phyloP scores from a whole-genome alignment of 148 eudicot genomes.

The Silene conica region DNA sequence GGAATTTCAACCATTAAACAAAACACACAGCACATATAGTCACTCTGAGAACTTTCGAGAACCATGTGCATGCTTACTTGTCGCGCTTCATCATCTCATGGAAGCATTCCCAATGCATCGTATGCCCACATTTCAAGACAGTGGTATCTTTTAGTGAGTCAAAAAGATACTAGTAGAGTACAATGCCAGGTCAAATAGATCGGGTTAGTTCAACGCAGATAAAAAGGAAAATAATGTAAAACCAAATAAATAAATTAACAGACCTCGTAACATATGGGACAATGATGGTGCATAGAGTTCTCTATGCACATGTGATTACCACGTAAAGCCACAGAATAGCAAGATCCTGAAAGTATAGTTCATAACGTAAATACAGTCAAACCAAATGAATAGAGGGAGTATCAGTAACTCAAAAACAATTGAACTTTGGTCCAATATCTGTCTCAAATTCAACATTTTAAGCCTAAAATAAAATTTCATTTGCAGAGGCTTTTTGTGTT shows the following conservation, averaged over 20 bases:
- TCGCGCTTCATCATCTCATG: slow-evolving; percentile 86
- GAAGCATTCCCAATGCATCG: slow-evolving; percentile 88
- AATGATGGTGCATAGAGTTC: slow-evolving; percentile 91
- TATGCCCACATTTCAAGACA: slow-evolving; percentile 95
- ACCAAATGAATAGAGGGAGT: not conserved
- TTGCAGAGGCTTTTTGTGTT: slow-evolving; percentile 3
- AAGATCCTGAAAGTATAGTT: slow-evolving; percentile 51
- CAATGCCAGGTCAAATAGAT: slow-evolving; percentile 5
- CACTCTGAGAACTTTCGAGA: not conserved
- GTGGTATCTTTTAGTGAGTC: slow-evolving; percentile 84
- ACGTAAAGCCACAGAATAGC: slow-evolving; percentile 68
- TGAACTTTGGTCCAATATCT: not conserved
- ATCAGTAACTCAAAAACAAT: not conserved
- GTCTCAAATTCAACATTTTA: not conserved
- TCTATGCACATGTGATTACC: slow-evolving; percentile 81
- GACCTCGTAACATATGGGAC: slow-evolving; percentile 97
- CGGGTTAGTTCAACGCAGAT: not conserved
- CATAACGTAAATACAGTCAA: not conserved
- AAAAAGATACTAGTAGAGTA: slow-evolving; percentile 63
- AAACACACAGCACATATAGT: not conserved
- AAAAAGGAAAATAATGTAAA: not conserved
- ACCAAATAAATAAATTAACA: not conserved
- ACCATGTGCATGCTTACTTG: slow-evolving; percentile 48
- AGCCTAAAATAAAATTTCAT: not conserved
- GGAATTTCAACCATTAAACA: not conserved